A percentile compares a stretch with the other conserved stretches of the same genome.
Evolutionary conservation across 139 green algal genomes (phyloP).

Genomic region (Chlamydomonas urium): DNA sequence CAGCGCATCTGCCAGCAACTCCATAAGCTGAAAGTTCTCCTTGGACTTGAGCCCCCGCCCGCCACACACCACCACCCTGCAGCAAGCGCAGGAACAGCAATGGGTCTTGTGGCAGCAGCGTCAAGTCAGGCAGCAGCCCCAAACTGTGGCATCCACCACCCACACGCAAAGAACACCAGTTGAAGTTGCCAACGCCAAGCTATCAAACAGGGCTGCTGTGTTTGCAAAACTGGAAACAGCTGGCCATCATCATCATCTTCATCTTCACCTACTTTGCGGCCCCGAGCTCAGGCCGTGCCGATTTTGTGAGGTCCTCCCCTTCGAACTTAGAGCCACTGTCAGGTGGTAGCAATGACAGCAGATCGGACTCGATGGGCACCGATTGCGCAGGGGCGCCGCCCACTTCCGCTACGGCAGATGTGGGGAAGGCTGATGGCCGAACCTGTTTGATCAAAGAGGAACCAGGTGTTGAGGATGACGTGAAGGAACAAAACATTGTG

Average conservation of each 20-base stretch:
- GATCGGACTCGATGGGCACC: constrained; percentile 35
- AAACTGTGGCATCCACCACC: background rate
- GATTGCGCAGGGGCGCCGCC: constrained; percentile 22
- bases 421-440: constrained; percentile 74
- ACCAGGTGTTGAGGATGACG: background rate
- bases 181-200: background rate
- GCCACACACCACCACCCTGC: constrained; percentile 64
- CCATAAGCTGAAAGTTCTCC: constrained; percentile 81
- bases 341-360: constrained; percentile 9
- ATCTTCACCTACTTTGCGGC: constrained; percentile 52
- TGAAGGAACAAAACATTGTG: background rate
- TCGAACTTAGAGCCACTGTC: constrained; percentile 47
- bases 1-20: constrained; percentile 78
- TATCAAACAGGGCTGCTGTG: background rate
- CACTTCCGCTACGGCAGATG: background rate
- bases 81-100: background rate
- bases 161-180: background rate
- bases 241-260: too few species aligned
- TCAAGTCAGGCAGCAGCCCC: background rate
- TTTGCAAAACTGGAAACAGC: background rate
- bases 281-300: constrained; percentile 72
- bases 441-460: constrained; percentile 34
- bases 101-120: background rate
- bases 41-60: constrained; percentile 82
- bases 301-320: constrained; percentile 39